A percentile compares a stretch with the other conserved stretches of the same genome.
These are phyloP conservation scores for Solanum sejunctum DNA, from an alignment of 257 asterid genomes.

Conservation along the genomic window DNA sequence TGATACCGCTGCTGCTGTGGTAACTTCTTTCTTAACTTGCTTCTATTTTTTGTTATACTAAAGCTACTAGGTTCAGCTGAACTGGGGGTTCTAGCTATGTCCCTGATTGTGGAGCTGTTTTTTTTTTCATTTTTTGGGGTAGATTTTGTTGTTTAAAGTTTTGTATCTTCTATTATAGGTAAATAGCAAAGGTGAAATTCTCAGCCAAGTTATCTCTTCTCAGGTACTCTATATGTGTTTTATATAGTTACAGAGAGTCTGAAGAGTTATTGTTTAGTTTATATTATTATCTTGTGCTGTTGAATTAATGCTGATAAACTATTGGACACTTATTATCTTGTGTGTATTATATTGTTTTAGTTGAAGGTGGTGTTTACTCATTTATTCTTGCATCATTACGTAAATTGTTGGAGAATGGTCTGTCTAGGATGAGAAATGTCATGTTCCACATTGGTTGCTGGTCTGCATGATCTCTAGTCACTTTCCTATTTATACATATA, in stretches of 20 bases:
- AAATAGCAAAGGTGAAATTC: conserved; percentile 76
- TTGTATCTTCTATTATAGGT: conserved; percentile 32
- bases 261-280: neutral
- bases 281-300: neutral
- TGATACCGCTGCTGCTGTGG: conserved; percentile 96
- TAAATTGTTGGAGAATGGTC: neutral
- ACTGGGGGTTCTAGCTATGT: neutral
- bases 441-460: neutral
- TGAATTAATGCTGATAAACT: neutral
- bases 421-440: neutral
- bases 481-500: neutral
- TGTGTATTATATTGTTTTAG: neutral
- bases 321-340: neutral
- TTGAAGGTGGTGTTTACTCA: neutral
- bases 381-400: neutral
- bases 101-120: neutral
- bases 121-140: neutral
- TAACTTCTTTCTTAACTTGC: conserved; percentile 17
- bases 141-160: neutral
- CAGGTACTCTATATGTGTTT: conserved; percentile 34
- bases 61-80: neutral
- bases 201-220: conserved; percentile 85
- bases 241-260: neutral
- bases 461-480: neutral
- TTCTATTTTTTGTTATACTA: neutral